Conservation (phyloP, 768 basidiomycete genomes). For the Lanmaoa pseudosensibilis region DNA sequence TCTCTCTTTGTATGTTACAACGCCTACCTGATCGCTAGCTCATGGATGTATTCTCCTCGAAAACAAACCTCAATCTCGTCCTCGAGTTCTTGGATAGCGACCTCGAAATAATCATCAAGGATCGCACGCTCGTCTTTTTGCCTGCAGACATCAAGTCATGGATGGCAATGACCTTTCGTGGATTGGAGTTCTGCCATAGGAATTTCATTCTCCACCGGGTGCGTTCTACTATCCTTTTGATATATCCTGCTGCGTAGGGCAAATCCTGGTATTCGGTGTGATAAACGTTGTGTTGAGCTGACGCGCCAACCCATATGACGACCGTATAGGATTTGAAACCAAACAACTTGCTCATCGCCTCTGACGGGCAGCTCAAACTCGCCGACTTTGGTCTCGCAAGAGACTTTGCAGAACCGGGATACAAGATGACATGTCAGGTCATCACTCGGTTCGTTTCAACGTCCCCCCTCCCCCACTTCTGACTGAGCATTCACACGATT, state of each 20-base stretch:
- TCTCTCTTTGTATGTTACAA: background rate
- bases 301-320: background rate
- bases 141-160: constrained; percentile 97
- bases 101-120: constrained; percentile 95
- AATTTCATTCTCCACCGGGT: constrained; percentile 94
- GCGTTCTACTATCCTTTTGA: constrained; percentile 26
- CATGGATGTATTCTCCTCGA: constrained; percentile 94
- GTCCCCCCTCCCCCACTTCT: background rate
- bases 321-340: constrained; percentile 87
- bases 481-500: background rate
- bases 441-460: constrained; percentile 79
- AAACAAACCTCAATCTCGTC: constrained; percentile 95
- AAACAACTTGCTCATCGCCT: constrained; percentile 93
- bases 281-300: constrained; percentile 6
- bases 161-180: constrained; percentile 98
- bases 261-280: background rate
- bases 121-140: constrained; percentile 86
- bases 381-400: constrained; percentile 99
- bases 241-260: constrained; percentile 10
- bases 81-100: constrained; percentile 96
- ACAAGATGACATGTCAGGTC: constrained; percentile 97
- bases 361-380: constrained; percentile 90
- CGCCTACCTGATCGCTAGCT: constrained; percentile 52
- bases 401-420: constrained; percentile 92
- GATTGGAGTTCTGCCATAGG: constrained; percentile 97